Evolutionary conservation across 345 rosid genomes (phyloP), one percentile per base, ranked within the genome.

Genomic region (Populus euphratica): DNA sequence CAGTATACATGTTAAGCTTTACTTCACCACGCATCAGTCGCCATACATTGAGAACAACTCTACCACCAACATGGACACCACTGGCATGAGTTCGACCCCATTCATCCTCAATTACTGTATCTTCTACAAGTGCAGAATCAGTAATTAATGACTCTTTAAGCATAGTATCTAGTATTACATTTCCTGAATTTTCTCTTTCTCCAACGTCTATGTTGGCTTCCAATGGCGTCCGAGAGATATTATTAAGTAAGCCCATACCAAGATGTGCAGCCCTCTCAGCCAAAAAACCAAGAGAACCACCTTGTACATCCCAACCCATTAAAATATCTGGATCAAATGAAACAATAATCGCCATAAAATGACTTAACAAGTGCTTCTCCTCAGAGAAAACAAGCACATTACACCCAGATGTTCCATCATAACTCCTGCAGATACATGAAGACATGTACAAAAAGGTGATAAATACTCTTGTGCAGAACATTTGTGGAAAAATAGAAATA

Each of bases 21-120:
- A 95, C 89, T 86, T 95, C 99, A 75, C 85, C 85, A 41, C 96
- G 96, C 88, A 92, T 91, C 79, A 93, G 82, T 64, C 98, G 89
- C 98, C 99, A 95, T 65, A 89, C 80, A 82, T 95, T 93, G 75
- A 93, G 92, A 83, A 95, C 91, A 81, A 95, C 78, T 85, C 99
- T 89, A 74, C 99, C 99, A 69, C 91, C 96, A 81, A 95, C 99
- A 83, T 93, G 99, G 81, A 95, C 87, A 81, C 99, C 97, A 72
- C 98, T 92, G 54, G 97, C 95, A 88, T 94, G 98, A 77, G 98
- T 94, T 76, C 98, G 88, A 35, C 98, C 98, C 98, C 97, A 93
- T 79, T 94, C 98, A 77, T 94, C 97, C 82, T 91, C 94, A 79
- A 91, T 86, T 65, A 93, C 76, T 77, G 89, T 87, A 86, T 86